Percentiles rank a stretch among this genome's conserved stretches.
phyloP scores from a whole-genome alignment of 2,329 filamentous ascomycete species.

The Aureobasidium sp. region DNA sequence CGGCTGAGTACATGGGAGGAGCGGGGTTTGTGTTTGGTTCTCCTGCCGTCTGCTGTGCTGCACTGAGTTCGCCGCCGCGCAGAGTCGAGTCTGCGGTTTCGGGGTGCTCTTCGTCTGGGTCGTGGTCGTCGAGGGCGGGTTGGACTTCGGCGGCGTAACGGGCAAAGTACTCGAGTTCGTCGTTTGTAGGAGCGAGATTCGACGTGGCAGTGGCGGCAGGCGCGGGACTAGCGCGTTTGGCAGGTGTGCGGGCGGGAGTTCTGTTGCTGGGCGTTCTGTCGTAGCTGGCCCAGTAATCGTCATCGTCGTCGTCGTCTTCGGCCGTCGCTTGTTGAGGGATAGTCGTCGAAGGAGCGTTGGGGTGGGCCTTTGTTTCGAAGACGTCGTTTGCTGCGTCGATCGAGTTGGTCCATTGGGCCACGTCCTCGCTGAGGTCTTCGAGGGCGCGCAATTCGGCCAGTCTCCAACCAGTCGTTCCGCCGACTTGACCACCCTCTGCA shows the following conservation, averaged over 20 bases:
- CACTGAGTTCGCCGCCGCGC: constrained; percentile 41
- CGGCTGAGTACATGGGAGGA: not conserved
- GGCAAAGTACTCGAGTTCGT: constrained; percentile 65
- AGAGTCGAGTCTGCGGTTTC: constrained; percentile 41
- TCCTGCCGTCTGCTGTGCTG: not conserved
- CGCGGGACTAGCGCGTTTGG: constrained; percentile 51
- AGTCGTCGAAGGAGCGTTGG: not conserved
- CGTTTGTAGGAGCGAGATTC: constrained; percentile 18
- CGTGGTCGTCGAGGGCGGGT: constrained; percentile 70
- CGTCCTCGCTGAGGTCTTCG: constrained; percentile 43
- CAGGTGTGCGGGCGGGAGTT: constrained; percentile 46
- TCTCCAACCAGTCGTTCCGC: constrained; percentile 53
- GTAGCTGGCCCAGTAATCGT: constrained; percentile 73
- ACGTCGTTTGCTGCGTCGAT: constrained; percentile 48
- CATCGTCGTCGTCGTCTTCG: constrained; percentile 44
- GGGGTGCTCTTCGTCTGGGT: constrained; percentile 60
- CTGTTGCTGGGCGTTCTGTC: constrained; percentile 56
- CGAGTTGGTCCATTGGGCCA: constrained; percentile 47
- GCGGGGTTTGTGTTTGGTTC: constrained; percentile 10
- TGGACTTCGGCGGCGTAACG: constrained; percentile 68
- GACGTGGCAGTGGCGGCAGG: constrained; percentile 31
- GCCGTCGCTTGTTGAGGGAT: not conserved
- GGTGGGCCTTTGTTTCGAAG: constrained; percentile 29
- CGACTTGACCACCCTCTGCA: constrained; percentile 42
- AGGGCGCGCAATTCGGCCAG: constrained; percentile 60